Evolutionary conservation across 257 asterid genomes (phyloP).

Genomic region (Jacaranda mimosifolia): DNA sequence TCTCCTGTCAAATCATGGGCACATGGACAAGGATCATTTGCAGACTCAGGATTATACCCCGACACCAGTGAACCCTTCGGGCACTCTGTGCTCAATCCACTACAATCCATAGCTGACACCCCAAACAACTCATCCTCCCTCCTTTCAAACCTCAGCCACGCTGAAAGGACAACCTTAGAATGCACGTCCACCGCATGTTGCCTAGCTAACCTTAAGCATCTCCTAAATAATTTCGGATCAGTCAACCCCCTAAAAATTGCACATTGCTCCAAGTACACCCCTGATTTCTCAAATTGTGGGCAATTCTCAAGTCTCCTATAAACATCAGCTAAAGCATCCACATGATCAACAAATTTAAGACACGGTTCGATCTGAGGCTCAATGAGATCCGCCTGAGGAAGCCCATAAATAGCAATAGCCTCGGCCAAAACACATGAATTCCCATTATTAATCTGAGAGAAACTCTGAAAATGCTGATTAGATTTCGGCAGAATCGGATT

Average conservation of each 20-base stretch:
- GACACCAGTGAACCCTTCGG: conserved; percentile 53
- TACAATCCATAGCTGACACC: conserved; percentile 70
- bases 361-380: conserved; percentile 72
- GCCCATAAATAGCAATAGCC: conserved; percentile 60
- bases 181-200: conserved; percentile 74
- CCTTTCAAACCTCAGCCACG: conserved; percentile 80
- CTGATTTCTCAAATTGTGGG: conserved; percentile 53
- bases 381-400: conserved; percentile 63
- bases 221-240: conserved; percentile 73
- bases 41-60: conserved; percentile 72
- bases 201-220: conserved; percentile 70
- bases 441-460: conserved; percentile 46
- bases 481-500: conserved; percentile 58
- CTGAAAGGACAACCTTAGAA: conserved; percentile 67
- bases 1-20: conserved; percentile 29
- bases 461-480: conserved; percentile 41
- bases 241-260: conserved; percentile 57
- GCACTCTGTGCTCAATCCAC: conserved; percentile 69
- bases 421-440: conserved; percentile 50
- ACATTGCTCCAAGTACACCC: conserved; percentile 67
- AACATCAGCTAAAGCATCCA: conserved; percentile 58
- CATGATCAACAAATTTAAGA: conserved; percentile 64
- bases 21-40: conserved; percentile 61
- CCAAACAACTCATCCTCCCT: conserved; percentile 78
- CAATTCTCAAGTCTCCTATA: conserved; percentile 51